Evolutionary conservation across 768 basidiomycete genomes (phyloP).

Genomic region (Pulveroboletus sp.): DNA sequence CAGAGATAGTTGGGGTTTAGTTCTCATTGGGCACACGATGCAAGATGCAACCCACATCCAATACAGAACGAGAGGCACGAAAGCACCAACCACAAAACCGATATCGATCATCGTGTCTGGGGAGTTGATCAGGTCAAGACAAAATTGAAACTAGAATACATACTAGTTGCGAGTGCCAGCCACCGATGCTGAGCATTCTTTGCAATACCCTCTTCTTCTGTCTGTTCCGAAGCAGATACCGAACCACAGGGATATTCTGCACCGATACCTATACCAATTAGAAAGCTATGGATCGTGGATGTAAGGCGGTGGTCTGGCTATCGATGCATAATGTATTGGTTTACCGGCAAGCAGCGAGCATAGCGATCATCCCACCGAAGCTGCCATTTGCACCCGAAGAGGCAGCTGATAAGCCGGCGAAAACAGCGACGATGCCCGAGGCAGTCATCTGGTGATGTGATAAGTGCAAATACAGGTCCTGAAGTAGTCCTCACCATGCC

Average conservation of each 20-base stretch:
- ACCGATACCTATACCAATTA: constrained; percentile 84
- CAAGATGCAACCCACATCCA: constrained; percentile 65
- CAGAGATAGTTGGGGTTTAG: not conserved
- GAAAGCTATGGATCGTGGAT: constrained; percentile 47
- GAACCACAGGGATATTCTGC: constrained; percentile 90
- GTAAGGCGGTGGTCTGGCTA: not conserved
- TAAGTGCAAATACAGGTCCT: not conserved
- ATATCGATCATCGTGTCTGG: constrained; percentile 81
- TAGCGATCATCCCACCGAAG: constrained; percentile 64
- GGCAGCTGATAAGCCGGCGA: constrained; percentile 78
- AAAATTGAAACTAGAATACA: constrained; percentile 16
- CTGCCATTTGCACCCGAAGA: constrained; percentile 74
- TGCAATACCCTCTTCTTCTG: constrained; percentile 73
- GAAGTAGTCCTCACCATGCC: constrained; percentile 61
- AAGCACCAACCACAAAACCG: constrained; percentile 74
- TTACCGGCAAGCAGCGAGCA: constrained; percentile 76
- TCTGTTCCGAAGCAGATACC: constrained; percentile 84
- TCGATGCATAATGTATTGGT: constrained; percentile 4
- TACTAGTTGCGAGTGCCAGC: constrained; percentile 88
- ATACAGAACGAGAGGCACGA: constrained; percentile 79
- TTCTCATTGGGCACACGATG: not conserved
- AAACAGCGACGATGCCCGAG: constrained; percentile 77
- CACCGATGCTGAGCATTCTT: constrained; percentile 82
- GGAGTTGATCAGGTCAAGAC: not conserved
- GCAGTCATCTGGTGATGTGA: constrained; percentile 60